Base-by-base conservation (phyloP, 352 stramenopile genomes). In the Phytopythium sindhum region DNA sequence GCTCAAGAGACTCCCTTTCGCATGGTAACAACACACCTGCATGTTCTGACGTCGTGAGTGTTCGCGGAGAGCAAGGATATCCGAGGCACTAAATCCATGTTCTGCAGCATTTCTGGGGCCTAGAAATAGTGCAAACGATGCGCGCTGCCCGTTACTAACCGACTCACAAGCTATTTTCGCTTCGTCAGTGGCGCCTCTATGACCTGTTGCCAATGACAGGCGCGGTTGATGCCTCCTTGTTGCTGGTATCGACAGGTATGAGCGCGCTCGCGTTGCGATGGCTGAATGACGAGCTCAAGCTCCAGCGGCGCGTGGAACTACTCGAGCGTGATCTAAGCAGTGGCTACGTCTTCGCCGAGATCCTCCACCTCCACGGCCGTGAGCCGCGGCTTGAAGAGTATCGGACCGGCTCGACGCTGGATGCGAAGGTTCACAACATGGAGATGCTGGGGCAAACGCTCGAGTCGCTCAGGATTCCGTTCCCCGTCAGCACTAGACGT, bases 241-340 rank as follows among this genome's bases (percentile, higher is more conserved):
- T 35, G 48, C 24, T 54, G 48, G 0, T 11, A 50, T 50, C 42
- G 5, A 14, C 42, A 50, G 42, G 26, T n/a, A 92, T 92, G 84
- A 86, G 76, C 28, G 70, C 77, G 19, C 69, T 91, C 23, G 33
- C 89, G 52, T 66, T 90, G 24, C 66, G 70, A n/a, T 93, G 84
- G 81, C 55, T 93, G 24, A 90, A 89, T 52, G 71, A 88, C 3
- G 75, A 90, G 60, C 71, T 91, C 14, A 60, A 72, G 47, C 63
- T 90, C 41, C 71, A 74, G 42, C 73, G 68, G 14, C 72, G 69
- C 24, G 78, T 93, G 54, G 39, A 75, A 26, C 64, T 78, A 26
- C 65, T 91, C 23, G 84, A 91, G 54, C 63, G 73, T 31, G 81
- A 93, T 61, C 64, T 88, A 11, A 88, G 81, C 68, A 93, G 85